A percentile compares a stretch with the other conserved stretches of the same genome.
Evolutionary conservation across 1,284 basidiomycete species (phyloP).

Genomic region (Ganoderma sp.): DNA sequence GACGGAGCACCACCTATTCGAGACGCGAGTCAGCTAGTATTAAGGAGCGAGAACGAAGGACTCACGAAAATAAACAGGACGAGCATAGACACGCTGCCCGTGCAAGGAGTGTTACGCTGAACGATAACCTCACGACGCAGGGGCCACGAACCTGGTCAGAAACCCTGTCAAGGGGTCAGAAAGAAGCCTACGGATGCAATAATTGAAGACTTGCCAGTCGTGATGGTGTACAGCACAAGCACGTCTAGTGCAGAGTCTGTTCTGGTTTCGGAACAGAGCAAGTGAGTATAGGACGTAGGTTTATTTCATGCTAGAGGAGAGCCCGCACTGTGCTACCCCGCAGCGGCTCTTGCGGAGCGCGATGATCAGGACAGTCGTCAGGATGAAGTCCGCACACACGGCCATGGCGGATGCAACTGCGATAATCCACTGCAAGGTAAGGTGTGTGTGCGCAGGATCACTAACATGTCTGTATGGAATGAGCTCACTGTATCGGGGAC

Average conservation of each 20-base stretch:
- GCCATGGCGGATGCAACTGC: slow-evolving; percentile 1
- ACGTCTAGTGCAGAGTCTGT: slow-evolving; percentile 1
- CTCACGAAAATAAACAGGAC: slow-evolving; percentile 2
- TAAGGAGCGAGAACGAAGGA: background rate
- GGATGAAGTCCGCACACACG: background rate
- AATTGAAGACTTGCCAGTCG: background rate
- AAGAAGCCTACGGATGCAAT: background rate
- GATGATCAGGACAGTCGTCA: slow-evolving; percentile 4
- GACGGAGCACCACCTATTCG: slow-evolving; percentile 1
- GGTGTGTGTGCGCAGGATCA: background rate
- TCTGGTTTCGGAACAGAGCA: background rate
- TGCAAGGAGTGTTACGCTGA: background rate
- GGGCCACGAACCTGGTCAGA: background rate
- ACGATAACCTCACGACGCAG: background rate
- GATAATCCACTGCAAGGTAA: background rate
- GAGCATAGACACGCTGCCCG: background rate
- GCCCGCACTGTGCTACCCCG: background rate
- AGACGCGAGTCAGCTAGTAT: background rate
- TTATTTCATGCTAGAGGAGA: background rate
- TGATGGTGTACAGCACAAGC: background rate
- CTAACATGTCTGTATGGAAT: background rate
- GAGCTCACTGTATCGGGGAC: slow-evolving; percentile 1
- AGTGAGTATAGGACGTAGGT: background rate
- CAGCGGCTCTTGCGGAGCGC: background rate
- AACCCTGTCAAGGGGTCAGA: background rate